Conservation (phyloP, 2,329 filamentous ascomycete genomes). For the Trichoderma semiorbis region DNA sequence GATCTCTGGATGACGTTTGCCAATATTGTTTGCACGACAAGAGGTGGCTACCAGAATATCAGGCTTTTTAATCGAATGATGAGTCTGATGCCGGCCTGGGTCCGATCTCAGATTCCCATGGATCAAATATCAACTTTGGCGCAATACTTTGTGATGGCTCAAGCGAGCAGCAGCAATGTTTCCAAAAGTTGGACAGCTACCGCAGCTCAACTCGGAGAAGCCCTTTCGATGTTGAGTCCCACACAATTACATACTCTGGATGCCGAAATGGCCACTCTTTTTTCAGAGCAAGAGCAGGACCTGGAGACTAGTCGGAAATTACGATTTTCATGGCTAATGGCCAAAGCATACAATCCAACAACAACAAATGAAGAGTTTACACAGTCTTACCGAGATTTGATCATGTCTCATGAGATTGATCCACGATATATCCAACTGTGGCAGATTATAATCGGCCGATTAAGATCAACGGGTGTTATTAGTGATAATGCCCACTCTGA, state of each 20-base stretch:
- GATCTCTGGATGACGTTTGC: conserved; percentile 23
- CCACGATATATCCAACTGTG: conserved; percentile 23
- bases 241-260: conserved; percentile 18
- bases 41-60: conserved; percentile 20
- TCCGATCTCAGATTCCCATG: conserved; percentile 18
- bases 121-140: conserved; percentile 19
- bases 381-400: conserved; percentile 3
- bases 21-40: conserved; percentile 15
- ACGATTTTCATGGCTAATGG: conserved; percentile 25
- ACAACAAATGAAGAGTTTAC: conserved; percentile 20
- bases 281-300: conserved; percentile 16
- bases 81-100: conserved; percentile 19
- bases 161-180: conserved; percentile 22
- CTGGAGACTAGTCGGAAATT: conserved; percentile 14
- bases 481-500: not conserved
- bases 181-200: conserved; percentile 20
- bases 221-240: conserved; percentile 16
- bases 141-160: conserved; percentile 19
- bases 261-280: conserved; percentile 14
- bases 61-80: conserved; percentile 22
- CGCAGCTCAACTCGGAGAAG: conserved; percentile 22
- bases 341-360: conserved; percentile 21
- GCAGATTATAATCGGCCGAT: conserved; percentile 22
- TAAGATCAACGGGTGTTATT: conserved; percentile 16
- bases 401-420: not conserved